phyloP scores from a whole-genome alignment of 1,284 basidiomycete species.

The Apiotrichum veenhuisii region DNA sequence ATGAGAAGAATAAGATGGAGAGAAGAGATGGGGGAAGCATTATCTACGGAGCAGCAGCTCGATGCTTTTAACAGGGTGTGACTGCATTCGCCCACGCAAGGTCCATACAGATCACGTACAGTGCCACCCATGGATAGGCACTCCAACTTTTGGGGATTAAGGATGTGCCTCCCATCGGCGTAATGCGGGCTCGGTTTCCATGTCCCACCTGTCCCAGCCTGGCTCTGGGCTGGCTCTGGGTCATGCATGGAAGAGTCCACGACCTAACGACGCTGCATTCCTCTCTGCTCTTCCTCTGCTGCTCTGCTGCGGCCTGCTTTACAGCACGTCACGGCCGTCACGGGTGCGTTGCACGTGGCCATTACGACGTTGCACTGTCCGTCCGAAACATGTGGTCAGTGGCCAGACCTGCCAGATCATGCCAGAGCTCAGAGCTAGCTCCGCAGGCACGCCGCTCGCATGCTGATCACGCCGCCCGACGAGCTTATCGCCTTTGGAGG shows the following conservation, averaged over 20 bases:
- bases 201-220: neutral
- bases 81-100: slow-evolving; percentile 3
- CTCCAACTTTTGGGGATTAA: slow-evolving; percentile 9
- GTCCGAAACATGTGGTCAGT: too few species aligned
- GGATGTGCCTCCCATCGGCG: slow-evolving; percentile 1
- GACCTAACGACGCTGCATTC: neutral
- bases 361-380: too few species aligned
- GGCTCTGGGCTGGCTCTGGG: neutral
- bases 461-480: too few species aligned
- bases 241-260: neutral
- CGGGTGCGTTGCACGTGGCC: too few species aligned
- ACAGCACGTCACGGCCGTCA: neutral
- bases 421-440: too few species aligned
- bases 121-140: neutral
- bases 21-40: neutral
- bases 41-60: neutral
- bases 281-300: neutral
- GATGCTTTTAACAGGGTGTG: slow-evolving; percentile 1
- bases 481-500: too few species aligned
- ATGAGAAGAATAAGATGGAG: too few species aligned
- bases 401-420: too few species aligned
- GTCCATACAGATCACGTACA: neutral
- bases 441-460: too few species aligned
- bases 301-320: neutral
- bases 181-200: slow-evolving; percentile 3